Evolutionary conservation across 1,284 basidiomycete species (phyloP).

Genomic region (Cryptococcus sp.): DNA sequence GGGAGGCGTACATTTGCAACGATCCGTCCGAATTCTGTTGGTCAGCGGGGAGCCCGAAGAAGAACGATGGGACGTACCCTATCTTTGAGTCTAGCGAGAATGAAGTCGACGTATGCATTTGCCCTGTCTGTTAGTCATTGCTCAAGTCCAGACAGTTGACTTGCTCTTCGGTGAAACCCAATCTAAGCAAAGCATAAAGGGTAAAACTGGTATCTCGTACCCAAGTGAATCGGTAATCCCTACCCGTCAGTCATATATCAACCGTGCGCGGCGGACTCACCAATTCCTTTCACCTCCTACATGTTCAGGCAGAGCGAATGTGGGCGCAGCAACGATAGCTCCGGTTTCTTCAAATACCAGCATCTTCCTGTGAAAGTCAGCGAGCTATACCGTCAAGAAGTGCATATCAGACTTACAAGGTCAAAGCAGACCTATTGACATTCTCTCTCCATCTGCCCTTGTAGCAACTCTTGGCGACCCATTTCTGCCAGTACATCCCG

Average conservation of each 20-base stretch:
- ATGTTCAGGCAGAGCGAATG: constrained; percentile 85
- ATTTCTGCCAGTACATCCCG: constrained; percentile 75
- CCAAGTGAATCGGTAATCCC: constrained; percentile 50
- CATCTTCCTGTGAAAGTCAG: constrained; percentile 39
- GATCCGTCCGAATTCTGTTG: constrained; percentile 71
- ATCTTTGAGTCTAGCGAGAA: constrained; percentile 70
- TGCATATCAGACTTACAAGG: constrained; percentile 50
- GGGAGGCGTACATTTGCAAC: constrained; percentile 67
- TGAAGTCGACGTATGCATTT: constrained; percentile 75
- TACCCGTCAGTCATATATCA: constrained; percentile 4
- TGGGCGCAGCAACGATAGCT: constrained; percentile 86
- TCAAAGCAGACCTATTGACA: constrained; percentile 80
- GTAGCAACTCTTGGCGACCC: constrained; percentile 69
- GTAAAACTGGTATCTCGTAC: constrained; percentile 89
- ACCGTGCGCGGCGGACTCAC: constrained; percentile 31
- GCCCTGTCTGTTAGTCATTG: constrained; percentile 10
- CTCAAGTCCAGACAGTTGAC: constrained; percentile 32
- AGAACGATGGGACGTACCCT: too few species aligned
- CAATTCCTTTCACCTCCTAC: constrained; percentile 84
- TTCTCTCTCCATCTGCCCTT: constrained; percentile 89
- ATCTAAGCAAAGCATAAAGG: constrained; percentile 80
- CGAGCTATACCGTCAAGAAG: constrained; percentile 44
- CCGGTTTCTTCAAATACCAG: constrained; percentile 51
- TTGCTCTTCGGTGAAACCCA: constrained; percentile 85
- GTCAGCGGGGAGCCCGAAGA: constrained; percentile 11